Evolutionary conservation across 2,329 filamentous ascomycete species (phyloP), one percentile per base, ranked within the genome.

Genomic region (Paecilomyces dactylethromorphus): DNA sequence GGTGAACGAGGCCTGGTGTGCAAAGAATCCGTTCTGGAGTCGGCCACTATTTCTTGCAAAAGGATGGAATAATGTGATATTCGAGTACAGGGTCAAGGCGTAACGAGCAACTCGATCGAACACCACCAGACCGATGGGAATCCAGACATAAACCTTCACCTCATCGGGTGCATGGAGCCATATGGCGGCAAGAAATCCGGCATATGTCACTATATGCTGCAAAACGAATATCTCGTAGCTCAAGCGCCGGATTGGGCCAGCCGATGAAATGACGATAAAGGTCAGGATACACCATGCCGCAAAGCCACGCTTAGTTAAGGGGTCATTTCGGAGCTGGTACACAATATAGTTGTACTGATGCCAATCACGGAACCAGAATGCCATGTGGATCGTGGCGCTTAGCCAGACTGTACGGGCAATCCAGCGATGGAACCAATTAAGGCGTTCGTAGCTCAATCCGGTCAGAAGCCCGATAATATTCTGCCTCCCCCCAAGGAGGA

Each of bases 401-500:
- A 84, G 66, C 68, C 82, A 81, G 49, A 84, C 69, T 1, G 75
- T 78, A 8, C 82, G 72, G 2, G 81, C 73, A 1, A 76, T 72
- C 81, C 82, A 82, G 33, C 80, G 74, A 65, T 83, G 81, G 32
- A 81, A 71, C 79, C 79, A 82, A 63, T 82, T 82, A 39, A 82
- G 70, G 3, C 78, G 73, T 62, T 81, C 79, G 62, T 82, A 80
- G 49, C 76, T 77, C 55, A 77, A 74, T 1, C 79, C 80, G 0
- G 75, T 78, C 15, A 81, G 60, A 15, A 76, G 66, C 8, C 77
- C 79, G 60, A 83, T 76, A 50, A 84, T 74, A 63, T 84, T 85
- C 59, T 80, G 79, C 68, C 83, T 83, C 10, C 81, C 81, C 1
- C 82, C 77, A 35, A 85, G 76, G 11, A 85, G 71, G 63, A 84